Base-by-base conservation (phyloP, 192 early-diverging fungal genomes). In the Polychytrium aggregatum region DNA sequence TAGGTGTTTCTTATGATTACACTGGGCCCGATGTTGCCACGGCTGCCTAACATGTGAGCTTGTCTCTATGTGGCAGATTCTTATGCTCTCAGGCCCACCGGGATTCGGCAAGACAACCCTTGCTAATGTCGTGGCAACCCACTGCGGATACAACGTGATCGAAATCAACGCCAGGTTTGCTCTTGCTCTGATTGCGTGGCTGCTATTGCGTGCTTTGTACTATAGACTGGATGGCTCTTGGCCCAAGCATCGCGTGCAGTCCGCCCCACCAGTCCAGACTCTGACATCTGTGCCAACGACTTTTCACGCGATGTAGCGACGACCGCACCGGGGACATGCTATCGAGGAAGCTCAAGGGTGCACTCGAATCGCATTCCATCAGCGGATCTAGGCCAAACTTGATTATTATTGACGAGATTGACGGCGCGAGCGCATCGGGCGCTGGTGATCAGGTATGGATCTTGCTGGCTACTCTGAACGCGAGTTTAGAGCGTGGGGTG, bases 61-160 rank as follows among this genome's bases (percentile, higher is more conserved):
- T n/a, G n/a, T n/a, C n/a, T n/a, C n/a, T n/a, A n/a, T n/a, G n/a
- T n/a, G 36, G 11, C 20, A 45, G 64, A 64, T 62, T 53, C 65
- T 98, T 9, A 52, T 98, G 13, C 60, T 98, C 25, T 75, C 86
- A 4, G 95, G 95, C 0, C 87, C 91, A 25, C 88, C 95, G 0
- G 95, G 95, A 10, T 72, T 90, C 43, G 92, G 92, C 42, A 98
- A 98, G 66, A 98, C 95, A 0, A 98, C 95, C 0, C 70, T 98
- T 50, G 95, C 92, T 0, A 91, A 95, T 59, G 83, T 96, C 2
- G 76, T 88, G 35, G 92, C 90, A 0, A 67, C 70, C 28, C 91
- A 94, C 62, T 81, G 85, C 20, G 92, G 92, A 5, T 98, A 98
- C 62, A 76, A 87, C 27, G 70, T 85, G 10, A 70, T 89, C 3